Evolutionary conservation across 2,329 filamentous ascomycete genomes (phyloP), one percentile per base, ranked within the genome.

Genomic region (Blastomyces percursus): DNA sequence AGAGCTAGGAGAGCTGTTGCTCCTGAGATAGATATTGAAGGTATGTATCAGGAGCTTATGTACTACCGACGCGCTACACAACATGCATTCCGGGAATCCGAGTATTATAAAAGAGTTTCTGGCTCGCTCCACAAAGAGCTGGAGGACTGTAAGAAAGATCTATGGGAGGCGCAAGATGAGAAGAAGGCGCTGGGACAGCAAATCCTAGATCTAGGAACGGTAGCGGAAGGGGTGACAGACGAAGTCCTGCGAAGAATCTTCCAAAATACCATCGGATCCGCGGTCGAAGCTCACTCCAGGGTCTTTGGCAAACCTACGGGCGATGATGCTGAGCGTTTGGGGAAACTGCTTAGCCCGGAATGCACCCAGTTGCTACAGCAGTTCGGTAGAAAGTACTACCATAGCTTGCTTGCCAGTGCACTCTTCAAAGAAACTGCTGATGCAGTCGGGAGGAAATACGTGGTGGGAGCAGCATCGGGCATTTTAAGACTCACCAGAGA

Each of bases 151-250:
- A 59, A 59, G 57, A 48, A 59, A 27, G 57, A 59, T 32, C 57
- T 59, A 24, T 59, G 35, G 27, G 24, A 32, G 11, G 42, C 42
- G 14, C 24, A 59, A n/a, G 57, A 59, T 19, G 57, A 59, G 42
- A 59, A 59, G 57, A 59, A 48, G 42, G 57, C 24, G 42, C 40
- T 59, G n/a, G 57, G 57, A 14, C 57, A 59, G 30, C 57, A 59
- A 42, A 59, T 59, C 14, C 57, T 59, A 27, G 57, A 59, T 11
- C 42, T 59, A 14, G 57, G 57, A 21, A 59, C 57, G 21, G 57
- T 59, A 42, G 57, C 57, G 3, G 57, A 59, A 27, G 57, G 57
- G 14, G 57, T 59, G 40, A 59, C 57, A 1, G 57, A 59, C 27
- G 57, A 59, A 48, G 57, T 59, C 24, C 42, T 59, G 16, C 57